Evolutionary conservation across 768 basidiomycete genomes (phyloP), one percentile per base, ranked within the genome.

Genomic region (Phylloporus arenicola): DNA sequence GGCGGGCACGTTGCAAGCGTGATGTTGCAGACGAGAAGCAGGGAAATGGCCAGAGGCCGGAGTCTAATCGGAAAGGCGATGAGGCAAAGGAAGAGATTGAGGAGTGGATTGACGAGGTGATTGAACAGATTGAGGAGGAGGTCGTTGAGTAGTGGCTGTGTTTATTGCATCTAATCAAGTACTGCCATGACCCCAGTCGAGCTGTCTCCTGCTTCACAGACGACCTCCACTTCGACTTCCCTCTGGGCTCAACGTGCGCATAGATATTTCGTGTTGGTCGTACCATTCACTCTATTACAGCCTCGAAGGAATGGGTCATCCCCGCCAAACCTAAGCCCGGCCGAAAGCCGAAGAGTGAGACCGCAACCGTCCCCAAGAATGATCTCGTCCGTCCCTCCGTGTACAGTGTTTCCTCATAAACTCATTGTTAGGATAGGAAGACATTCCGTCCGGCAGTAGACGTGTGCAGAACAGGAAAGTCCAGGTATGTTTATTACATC

Each of bases 21-120:
- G 82, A 88, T 57, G 49, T 85, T 48, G 77, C 75, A 31, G 83
- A 83, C 46, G 81, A 81, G 53, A 73, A 71, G 47, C 68, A 71
- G 13, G 68, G 71, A 47, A 73, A 65, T 58, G 68, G 67, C 24
- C 65, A 68, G 55, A 70, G 64, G 43, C 43, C 19, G 7, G 64
- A 68, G 17, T 59, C n/a, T n/a, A n/a, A 47, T 24, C 65, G 60
- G 51, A 71, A 70, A 6, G 75, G 78, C 45, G 76, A 78, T 50
- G 76, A 77, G 58, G 83, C 76, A 53, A 88, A 88, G 67, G 91
- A 93, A 69, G 88, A 88, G 71, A 92, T 93, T 48, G 91, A 93
- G 69, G 89, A 95, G 48, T 92, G 90, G 88, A 72, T 94, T 48
- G 93, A 95, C 61, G 92, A 95, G 66, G 81, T 95, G 37, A 81